Evolutionary conservation across 805 yeast genomes (phyloP), one percentile per base, ranked within the genome.

Genomic region (Wickerhamomyces kurtzmanii): DNA sequence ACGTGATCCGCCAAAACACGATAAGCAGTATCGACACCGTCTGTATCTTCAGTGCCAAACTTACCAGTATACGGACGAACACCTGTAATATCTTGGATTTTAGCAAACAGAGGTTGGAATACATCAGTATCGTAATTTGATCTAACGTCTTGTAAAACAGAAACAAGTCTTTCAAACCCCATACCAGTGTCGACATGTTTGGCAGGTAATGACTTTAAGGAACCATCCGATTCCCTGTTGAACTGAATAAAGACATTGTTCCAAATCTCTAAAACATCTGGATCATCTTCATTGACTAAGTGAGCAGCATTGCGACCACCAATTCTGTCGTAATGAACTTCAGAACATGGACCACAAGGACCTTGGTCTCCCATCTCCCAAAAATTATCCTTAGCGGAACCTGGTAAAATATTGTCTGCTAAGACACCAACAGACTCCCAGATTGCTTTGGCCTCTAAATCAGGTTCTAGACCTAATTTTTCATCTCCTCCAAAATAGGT

Each of bases 341-440:
- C 99, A 15, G 94, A 81, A 62, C 98, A 93, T 29, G 99, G 99
- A 38, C 99, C 99, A 66, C 99, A 91, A 27, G 99, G 99, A 42
- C 99, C 99, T 65, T 89, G 97, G 51, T 93, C 99, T 47, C 99
- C 99, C 99, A 91, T 91, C 65, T 91, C 99, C 99, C 99, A 91
- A 59, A 91, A 91, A 62, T 91, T 91, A 55, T 91, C 99, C 50
- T 75, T 65, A 30, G 77, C 82, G 42, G 76, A 63, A 32, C 99
- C 99, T 13, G 96, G 94, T 41, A 91, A 64, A 43, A 91, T 89
- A 53, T 86, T 97, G 52, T 78, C 87, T 42, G 84, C 95, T 19
- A 77, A 68, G 31, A 89, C 93, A 44, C 99, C 99, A 23, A 80
- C 81, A 21, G 67, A 72, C 38, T 64, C 61, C 99, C 99, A 91